Evolutionary conservation across 2,329 filamentous ascomycete species (phyloP), one percentile per base, ranked within the genome.

Genomic region (Diaporthe caulivora): DNA sequence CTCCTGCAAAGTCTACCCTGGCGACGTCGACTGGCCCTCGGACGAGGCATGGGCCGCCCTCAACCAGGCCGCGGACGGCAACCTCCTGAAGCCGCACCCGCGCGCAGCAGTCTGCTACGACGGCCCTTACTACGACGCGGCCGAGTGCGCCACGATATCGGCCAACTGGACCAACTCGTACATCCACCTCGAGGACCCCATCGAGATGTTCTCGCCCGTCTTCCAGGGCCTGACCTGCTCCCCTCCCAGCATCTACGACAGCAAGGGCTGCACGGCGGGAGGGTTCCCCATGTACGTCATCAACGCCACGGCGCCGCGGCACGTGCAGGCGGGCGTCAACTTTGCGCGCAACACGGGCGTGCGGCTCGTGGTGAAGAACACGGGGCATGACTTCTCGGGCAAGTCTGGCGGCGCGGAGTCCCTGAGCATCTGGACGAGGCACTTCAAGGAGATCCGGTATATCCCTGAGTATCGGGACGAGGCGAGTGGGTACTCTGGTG

Each of bases 361-460:
- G 58, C 83, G 88, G 3, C 77, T 90, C 0, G 82, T 89, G 17
- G 84, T 90, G 74, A 71, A 60, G 76, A 89, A 89, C 75, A 89
- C 88, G 0, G 88, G 88, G 0, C 88, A 90, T 77, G 87, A 89
- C 72, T 86, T 84, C 75, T 83, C 86, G 34, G 91, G 90, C 34
- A 87, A 88, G 91, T 6, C 62, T n/a, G 62, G 62, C 83, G 65
- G 83, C 9, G 82, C 79, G 60, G 81, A 82, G 2, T 78, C 82
- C 1, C 76, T 83, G 84, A 81, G 79, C 8, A 80, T 91, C 47
- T 90, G 89, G 86, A 90, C 85, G 10, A 87, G 90, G 70, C 79
- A 85, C 71, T 82, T 91, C 58, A 87, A 89, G 31, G 47, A 60
- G 1, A 62, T 71, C 15, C 40, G 29, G 31, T 71, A 62, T 10